Evolutionary conservation across 1,284 basidiomycete species (phyloP).

Genomic region (Microbotryomycetes sp.): DNA sequence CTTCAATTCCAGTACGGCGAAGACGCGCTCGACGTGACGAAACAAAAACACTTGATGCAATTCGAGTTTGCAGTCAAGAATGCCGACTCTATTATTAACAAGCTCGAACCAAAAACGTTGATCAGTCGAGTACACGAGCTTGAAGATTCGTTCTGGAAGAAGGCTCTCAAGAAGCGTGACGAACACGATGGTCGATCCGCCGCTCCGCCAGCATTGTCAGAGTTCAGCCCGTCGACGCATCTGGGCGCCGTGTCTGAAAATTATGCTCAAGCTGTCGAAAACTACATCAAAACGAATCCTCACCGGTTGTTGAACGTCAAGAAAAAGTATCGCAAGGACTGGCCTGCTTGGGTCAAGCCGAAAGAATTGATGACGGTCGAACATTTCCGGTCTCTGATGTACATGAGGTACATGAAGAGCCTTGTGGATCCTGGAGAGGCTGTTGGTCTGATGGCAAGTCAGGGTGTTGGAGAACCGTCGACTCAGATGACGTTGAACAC

Average conservation of each 20-base stretch:
- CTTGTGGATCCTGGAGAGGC: constrained; percentile 96
- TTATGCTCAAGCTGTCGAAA: constrained; percentile 73
- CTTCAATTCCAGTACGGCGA: constrained; percentile 98
- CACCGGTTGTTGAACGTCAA: constrained; percentile 63
- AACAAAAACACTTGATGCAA: constrained; percentile 55
- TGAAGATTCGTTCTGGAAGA: constrained; percentile 77
- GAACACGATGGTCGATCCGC: constrained; percentile 44
- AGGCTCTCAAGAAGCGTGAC: constrained; percentile 67
- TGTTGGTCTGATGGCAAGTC: constrained; percentile 93
- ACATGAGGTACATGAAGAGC: constrained; percentile 84
- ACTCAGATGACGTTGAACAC: constrained; percentile 99
- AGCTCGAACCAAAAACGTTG: constrained; percentile 61
- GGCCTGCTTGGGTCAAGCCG: constrained; percentile 43
- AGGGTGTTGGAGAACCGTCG: constrained; percentile 97
- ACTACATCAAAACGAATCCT: constrained; percentile 75
- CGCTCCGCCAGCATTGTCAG: constrained; percentile 66
- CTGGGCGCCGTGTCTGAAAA: constrained; percentile 89
- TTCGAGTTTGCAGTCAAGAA: constrained; percentile 94
- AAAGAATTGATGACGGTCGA: constrained; percentile 50
- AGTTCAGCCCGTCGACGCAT: constrained; percentile 70
- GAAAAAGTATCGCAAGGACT: constrained; percentile 41
- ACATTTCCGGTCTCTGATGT: constrained; percentile 70
- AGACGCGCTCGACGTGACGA: constrained; percentile 92
- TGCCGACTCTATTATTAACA: constrained; percentile 67
- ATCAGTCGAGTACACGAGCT: constrained; percentile 53